phyloP scores from a whole-genome alignment of 495 filamentous ascomycete genomes.

The Penicillium antarcticum region DNA sequence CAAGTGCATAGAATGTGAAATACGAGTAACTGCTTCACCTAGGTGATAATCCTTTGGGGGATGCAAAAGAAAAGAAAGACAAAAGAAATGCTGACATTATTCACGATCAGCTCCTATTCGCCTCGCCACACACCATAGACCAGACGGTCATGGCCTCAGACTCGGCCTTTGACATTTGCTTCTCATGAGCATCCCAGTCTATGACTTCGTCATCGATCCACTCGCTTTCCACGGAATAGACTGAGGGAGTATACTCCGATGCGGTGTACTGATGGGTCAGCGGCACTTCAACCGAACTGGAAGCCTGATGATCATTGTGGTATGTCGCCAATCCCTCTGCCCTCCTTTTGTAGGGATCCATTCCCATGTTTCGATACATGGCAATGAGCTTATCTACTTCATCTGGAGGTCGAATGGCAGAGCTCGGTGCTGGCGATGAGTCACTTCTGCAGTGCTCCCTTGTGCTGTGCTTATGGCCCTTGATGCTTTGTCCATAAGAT shows the following conservation, averaged over 20 bases:
- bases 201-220: constrained; percentile 12
- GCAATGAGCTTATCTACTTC: constrained; percentile 4
- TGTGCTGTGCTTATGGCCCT: too few species aligned
- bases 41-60: neutral
- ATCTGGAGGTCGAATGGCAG: neutral
- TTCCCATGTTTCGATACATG: constrained; percentile 5
- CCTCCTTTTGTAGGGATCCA: neutral
- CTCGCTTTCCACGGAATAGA: constrained; percentile 3
- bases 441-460: too few species aligned
- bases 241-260: neutral
- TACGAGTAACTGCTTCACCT: neutral
- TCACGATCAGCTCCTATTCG: constrained; percentile 11
- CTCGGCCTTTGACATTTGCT: too few species aligned
- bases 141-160: constrained; percentile 8
- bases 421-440: neutral
- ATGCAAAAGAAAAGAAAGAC: neutral
- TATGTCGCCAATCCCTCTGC: too few species aligned
- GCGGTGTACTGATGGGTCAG: neutral
- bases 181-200: neutral
- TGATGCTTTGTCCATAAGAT: too few species aligned
- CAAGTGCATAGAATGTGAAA: neutral
- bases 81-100: neutral
- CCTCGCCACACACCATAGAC: constrained; percentile 9
- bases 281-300: neutral
- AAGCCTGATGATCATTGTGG: neutral